Evolutionary conservation across 495 filamentous ascomycete species (phyloP).

Genomic region (Hyaloscypha variabilis): DNA sequence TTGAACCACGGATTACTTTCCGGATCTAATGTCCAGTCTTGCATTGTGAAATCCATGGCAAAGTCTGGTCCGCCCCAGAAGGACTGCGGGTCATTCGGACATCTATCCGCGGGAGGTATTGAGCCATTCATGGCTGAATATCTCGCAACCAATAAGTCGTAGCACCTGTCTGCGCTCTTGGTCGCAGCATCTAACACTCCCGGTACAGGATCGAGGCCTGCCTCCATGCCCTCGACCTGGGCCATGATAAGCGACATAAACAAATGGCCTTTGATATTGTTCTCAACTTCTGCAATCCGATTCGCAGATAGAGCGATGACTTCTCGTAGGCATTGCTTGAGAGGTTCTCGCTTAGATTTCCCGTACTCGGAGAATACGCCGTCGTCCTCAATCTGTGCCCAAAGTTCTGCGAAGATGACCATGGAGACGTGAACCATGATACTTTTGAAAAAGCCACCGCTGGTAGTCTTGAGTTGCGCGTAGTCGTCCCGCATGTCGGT

Average conservation of each 20-base stretch:
- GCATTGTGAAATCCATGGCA: conserved; percentile 22
- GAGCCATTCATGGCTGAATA: not conserved
- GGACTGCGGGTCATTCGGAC: not conserved
- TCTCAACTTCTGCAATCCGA: conserved; percentile 27
- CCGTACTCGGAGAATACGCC: not conserved
- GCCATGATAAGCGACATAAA: conserved; percentile 33
- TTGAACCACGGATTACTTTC: conserved; percentile 19
- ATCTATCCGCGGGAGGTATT: not conserved
- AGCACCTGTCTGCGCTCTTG: conserved; percentile 28
- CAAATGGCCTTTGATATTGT: conserved; percentile 32
- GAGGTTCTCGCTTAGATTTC: conserved; percentile 2
- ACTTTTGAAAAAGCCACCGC: conserved; percentile 31
- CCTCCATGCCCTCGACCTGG: conserved; percentile 36
- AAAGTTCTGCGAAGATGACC: conserved; percentile 28
- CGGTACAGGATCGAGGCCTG: conserved; percentile 32
- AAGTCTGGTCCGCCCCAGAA: conserved; percentile 4
- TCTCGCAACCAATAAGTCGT: conserved; percentile 16
- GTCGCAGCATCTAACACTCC: conserved; percentile 30
- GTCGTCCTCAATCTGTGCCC: conserved; percentile 30
- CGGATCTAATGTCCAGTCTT: conserved; percentile 23
- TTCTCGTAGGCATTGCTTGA: conserved; percentile 25
- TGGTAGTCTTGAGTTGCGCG: conserved; percentile 17
- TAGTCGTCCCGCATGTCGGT: conserved; percentile 19
- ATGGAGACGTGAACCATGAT: conserved; percentile 28
- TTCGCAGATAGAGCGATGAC: conserved; percentile 34